Conservation (phyloP, 805 yeast species). For the Saturnispora gosingensis region DNA sequence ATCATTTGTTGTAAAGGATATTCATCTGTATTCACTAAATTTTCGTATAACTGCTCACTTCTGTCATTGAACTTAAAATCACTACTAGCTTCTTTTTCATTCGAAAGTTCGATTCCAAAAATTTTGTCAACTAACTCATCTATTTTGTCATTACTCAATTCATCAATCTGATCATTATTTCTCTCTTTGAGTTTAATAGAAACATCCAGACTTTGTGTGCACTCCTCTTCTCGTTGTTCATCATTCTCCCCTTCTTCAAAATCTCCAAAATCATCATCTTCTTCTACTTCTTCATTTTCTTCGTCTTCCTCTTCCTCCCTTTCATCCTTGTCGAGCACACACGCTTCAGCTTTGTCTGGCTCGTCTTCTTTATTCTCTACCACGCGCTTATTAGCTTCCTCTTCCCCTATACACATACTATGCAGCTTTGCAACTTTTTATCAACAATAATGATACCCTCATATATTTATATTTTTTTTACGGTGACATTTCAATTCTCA, state of each 20-base stretch:
- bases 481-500: not conserved
- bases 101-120: not conserved
- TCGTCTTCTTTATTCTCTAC: not conserved
- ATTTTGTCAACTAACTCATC: constrained; percentile 10
- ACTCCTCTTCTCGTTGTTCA: not conserved
- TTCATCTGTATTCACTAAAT: constrained; percentile 21
- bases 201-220: not conserved
- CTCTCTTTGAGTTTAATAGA: not conserved
- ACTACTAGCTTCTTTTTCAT: not conserved
- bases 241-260: constrained; percentile 19
- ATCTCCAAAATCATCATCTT: constrained; percentile 19
- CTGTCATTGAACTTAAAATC: constrained; percentile 18
- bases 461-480: too few species aligned
- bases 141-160: constrained; percentile 3
- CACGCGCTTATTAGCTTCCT: not conserved
- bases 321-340: not conserved
- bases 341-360: not conserved
- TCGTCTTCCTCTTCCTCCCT: not conserved
- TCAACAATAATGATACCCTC: not conserved
- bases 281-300: constrained; percentile 8
- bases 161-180: constrained; percentile 8
- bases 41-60: constrained; percentile 17
- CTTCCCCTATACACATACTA: not conserved
- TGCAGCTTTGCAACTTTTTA: not conserved
- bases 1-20: constrained; percentile 49